Evolutionary conservation across 768 basidiomycete genomes (phyloP), one percentile per base, ranked within the genome.

Genomic region (Suillus placidus): DNA sequence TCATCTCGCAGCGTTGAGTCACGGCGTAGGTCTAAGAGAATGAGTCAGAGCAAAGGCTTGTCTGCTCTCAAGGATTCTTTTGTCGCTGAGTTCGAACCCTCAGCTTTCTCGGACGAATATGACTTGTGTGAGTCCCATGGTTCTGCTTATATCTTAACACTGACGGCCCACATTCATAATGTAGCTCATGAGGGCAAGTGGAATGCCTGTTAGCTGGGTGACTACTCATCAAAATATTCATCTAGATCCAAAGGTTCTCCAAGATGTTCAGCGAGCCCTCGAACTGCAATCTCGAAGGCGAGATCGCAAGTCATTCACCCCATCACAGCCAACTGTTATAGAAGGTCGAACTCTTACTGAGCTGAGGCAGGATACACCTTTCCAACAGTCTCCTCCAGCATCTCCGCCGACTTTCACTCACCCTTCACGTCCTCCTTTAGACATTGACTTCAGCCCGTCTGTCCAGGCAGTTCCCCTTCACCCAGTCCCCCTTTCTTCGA

Each of bases 211-310:
- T 62, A 56, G 63, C 13, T 37, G 16, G 38, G 18, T 63, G 52
- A 42, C 45, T 63, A 23, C 40, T 32, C 47, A 56, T 75, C 62
- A 69, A 66, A 40, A 63, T 67, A 68, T 45, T 26, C 38, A 60
- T 52, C 37, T 71, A 94, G 92, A 94, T 78, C 90, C 92, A n/a
- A 83, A 83, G 69, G 89, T 94, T 67, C 74, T 93, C 62, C 91
- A 90, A 73, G 92, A 93, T 67, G 90, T 94, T 7, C 90, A 93
- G 69, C 86, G 87, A 62, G 92, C 90, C 6, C 72, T 94, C 37
- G 87, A 85, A 64, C 77, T 91, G 61, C 92, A 93, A 75, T 88
- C 90, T 34, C 83, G 88, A 57, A 85, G 91, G 34, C 91, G 92
- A 70, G 90, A 90, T 60, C 87, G 91, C 49, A 72, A 70, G 51